These are phyloP conservation scores for Betula pendula DNA, from an alignment of 306 rosid species.

Conservation along the genomic window DNA sequence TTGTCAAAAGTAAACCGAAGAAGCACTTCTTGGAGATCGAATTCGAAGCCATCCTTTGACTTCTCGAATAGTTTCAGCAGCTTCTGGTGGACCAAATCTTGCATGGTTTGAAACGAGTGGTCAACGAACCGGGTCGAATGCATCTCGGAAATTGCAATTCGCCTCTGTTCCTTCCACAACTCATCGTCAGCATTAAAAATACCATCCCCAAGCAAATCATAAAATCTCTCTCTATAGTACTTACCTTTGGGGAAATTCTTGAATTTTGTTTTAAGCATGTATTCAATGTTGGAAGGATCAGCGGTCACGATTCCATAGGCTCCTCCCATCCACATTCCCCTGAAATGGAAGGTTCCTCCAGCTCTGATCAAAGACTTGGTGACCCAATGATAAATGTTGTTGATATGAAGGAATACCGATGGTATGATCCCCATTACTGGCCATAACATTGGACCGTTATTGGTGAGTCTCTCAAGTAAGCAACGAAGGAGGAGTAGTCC, in stretches of 20 bases:
- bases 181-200: conserved; percentile 47
- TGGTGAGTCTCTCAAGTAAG: conserved; percentile 32
- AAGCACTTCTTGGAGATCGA: conserved; percentile 50
- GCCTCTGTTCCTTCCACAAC: conserved; percentile 44
- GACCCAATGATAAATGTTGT: conserved; percentile 35
- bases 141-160: conserved; percentile 38
- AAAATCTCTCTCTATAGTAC: conserved; percentile 35
- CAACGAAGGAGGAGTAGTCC: conserved; percentile 30
- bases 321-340: conserved; percentile 38
- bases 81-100: conserved; percentile 35
- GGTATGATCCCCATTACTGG: conserved; percentile 43
- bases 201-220: conserved; percentile 45
- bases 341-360: conserved; percentile 46
- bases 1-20: conserved; percentile 51
- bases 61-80: conserved; percentile 30
- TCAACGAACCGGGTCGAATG: conserved; percentile 30
- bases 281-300: conserved; percentile 42
- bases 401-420: conserved; percentile 20
- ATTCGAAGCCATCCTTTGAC: conserved; percentile 27
- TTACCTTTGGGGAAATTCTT: conserved; percentile 51
- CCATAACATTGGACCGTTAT: conserved; percentile 50
- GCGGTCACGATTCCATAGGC: conserved; percentile 36
- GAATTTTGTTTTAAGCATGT: conserved; percentile 45
- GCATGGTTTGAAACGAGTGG: conserved; percentile 31
- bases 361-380: conserved; percentile 38